phyloP scores from a whole-genome alignment of 345 rosid species.

The Brassica napus region DNA sequence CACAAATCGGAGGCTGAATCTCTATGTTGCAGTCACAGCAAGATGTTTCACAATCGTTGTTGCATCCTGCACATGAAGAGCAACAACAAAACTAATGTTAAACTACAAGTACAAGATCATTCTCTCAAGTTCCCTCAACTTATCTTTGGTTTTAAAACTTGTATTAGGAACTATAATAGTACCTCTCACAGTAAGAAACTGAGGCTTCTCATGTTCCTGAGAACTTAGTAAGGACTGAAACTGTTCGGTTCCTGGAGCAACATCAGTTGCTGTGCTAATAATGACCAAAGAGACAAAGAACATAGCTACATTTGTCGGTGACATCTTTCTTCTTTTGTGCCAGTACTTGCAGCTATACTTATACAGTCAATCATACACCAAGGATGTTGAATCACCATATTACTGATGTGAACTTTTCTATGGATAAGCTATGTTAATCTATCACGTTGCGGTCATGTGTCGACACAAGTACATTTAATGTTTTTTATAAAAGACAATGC shows the following conservation, averaged over 20 bases:
- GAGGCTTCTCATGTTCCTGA: conserved; percentile 17
- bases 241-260: conserved; percentile 4
- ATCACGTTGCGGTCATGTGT: conserved; percentile 20
- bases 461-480: conserved; percentile 22
- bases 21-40: conserved; percentile 72
- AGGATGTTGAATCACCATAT: neutral
- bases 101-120: neutral
- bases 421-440: neutral
- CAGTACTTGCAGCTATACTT: conserved; percentile 18
- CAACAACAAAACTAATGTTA: neutral
- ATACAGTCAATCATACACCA: conserved; percentile 1
- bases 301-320: conserved; percentile 1
- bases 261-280: neutral
- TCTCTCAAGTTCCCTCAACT: neutral
- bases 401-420: neutral
- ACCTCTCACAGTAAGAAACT: conserved; percentile 25
- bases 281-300: conserved; percentile 25
- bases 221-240: neutral
- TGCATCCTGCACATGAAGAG: conserved; percentile 59
- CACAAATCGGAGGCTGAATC: conserved; percentile 68
- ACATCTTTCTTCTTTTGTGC: conserved; percentile 25
- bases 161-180: neutral
- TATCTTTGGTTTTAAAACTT: neutral
- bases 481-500: conserved; percentile 14
- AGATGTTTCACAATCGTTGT: conserved; percentile 69